Percentiles rank a stretch among this genome's conserved stretches.
phyloP scores from a whole-genome alignment of 176 grass and related monocot genomes.

The Oryza brachyantha region DNA sequence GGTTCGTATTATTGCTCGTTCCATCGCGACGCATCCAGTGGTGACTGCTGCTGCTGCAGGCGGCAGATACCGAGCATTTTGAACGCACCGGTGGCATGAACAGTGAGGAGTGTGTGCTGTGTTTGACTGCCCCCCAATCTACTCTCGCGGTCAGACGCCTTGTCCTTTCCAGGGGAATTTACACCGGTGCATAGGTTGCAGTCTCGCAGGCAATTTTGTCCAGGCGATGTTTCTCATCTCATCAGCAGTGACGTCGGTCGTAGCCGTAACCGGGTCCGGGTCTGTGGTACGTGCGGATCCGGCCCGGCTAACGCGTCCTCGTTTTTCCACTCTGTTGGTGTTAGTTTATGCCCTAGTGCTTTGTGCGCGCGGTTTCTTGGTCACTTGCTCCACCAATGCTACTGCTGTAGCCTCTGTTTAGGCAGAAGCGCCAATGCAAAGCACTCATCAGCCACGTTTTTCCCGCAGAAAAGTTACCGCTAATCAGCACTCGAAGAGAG shows the following conservation, averaged over 20 bases:
- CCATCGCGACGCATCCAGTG: background rate
- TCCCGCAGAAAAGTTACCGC: constrained; percentile 26
- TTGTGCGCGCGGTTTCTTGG: constrained; percentile 15
- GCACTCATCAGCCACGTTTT: constrained; percentile 28
- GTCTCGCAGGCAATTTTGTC: background rate
- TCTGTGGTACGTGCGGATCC: background rate
- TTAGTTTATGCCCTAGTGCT: constrained; percentile 30
- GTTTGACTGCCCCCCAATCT: background rate
- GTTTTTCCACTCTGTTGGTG: background rate
- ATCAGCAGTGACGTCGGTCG: constrained; percentile 33
- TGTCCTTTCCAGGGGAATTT: background rate
- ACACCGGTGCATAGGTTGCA: background rate
- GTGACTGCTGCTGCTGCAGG: background rate
- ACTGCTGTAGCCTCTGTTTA: constrained; percentile 6
- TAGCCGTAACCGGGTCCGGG: background rate
- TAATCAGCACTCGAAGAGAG: background rate
- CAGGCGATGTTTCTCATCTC: background rate
- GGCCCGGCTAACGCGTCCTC: background rate
- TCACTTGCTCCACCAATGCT: constrained; percentile 40
- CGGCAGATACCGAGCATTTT: background rate
- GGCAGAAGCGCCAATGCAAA: constrained; percentile 30
- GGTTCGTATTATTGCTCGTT: background rate
- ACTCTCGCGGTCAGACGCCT: no score
- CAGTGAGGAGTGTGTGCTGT: background rate
- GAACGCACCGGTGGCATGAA: background rate